Conservation (phyloP, 129 eudicot species). For the Lactuca sativa region DNA sequence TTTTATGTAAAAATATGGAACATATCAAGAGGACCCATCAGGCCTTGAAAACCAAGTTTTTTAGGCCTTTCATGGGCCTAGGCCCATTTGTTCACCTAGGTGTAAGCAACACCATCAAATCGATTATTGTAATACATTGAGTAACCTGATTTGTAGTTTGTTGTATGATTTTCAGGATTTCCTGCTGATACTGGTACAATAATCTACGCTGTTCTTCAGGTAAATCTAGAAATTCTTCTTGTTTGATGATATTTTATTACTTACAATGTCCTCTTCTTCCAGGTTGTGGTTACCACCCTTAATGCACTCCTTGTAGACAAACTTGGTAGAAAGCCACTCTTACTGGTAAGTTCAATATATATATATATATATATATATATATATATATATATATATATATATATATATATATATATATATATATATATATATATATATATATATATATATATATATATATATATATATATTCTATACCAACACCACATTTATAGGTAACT, state of each 20-base stretch:
- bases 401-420: no score
- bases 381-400: no score
- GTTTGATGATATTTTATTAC: background rate
- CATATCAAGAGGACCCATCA: no score
- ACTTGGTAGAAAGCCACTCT: conserved; percentile 83
- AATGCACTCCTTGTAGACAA: conserved; percentile 73
- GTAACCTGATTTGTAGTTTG: background rate
- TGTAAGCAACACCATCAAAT: background rate
- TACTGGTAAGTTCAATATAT: conserved; percentile 46
- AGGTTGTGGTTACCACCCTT: conserved; percentile 36
- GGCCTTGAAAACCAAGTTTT: no score
- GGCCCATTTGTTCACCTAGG: background rate
- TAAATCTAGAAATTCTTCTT: conserved; percentile 9
- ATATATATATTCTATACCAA: background rate
- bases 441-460: no score
- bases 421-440: no score
- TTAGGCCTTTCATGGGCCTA: no score
- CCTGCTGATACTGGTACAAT: conserved; percentile 62
- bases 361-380: no score
- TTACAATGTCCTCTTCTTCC: background rate
- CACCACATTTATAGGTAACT: background rate
- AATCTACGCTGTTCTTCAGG: conserved; percentile 68
- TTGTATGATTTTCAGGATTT: conserved; percentile 52
- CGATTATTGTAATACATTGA: background rate
- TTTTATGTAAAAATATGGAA: no score